Conservation (phyloP, 495 filamentous ascomycete species). For the Aspergillus nidulans region DNA sequence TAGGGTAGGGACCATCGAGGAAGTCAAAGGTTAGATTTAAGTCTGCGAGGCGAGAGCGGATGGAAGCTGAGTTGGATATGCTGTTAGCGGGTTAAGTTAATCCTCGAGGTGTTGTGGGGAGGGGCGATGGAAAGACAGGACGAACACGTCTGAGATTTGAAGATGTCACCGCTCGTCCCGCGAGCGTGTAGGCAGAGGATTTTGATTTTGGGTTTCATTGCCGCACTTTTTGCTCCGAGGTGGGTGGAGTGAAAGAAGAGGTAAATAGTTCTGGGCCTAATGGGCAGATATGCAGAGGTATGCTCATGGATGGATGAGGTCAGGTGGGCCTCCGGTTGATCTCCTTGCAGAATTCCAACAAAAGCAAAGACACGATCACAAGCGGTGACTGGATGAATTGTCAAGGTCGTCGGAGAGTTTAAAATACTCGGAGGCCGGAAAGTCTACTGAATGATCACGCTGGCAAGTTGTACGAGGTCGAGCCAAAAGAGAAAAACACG, state of each 20-base stretch:
- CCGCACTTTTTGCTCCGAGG: too few relatives aligned
- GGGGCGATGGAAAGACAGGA: constrained; percentile 21
- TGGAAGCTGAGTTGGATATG: constrained; percentile 24
- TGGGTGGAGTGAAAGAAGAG: neutral
- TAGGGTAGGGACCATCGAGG: constrained; percentile 45
- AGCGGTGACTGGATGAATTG: neutral
- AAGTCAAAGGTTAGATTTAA: constrained; percentile 51
- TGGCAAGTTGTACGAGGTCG: neutral
- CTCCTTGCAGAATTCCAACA: neutral
- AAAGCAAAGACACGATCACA: neutral
- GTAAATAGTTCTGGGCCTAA: neutral
- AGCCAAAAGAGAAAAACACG: neutral
- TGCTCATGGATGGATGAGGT: neutral
- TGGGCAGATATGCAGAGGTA: neutral
- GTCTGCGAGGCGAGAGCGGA: constrained; percentile 34
- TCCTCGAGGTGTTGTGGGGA: neutral
- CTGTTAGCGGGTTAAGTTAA: neutral
- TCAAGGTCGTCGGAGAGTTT: neutral
- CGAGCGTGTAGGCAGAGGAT: constrained; percentile 62
- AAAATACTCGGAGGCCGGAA: neutral
- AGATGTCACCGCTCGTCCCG: constrained; percentile 55
- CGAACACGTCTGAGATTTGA: constrained; percentile 56
- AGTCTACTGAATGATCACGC: neutral
- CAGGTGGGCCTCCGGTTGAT: neutral
- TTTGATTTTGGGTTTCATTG: constrained; percentile 35